Conservation (phyloP, 345 rosid species). For the Citrus cavaleriei region DNA sequence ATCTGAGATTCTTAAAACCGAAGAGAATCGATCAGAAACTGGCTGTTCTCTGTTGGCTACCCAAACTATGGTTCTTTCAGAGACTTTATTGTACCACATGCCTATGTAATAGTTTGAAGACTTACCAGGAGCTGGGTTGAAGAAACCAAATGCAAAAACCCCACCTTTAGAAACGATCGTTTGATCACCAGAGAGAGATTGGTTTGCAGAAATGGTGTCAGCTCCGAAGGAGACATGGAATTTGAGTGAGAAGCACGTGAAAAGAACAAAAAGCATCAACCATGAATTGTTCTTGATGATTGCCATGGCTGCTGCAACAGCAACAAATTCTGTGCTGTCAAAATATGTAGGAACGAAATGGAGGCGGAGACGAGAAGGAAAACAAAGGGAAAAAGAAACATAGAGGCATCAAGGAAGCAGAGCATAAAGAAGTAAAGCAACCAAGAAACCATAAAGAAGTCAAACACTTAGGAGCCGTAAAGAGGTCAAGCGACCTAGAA, state of each 20-base stretch:
- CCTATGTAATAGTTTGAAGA: conserved; percentile 65
- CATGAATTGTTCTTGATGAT: conserved; percentile 9
- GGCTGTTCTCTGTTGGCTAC: conserved; percentile 71
- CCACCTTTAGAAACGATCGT: conserved; percentile 47
- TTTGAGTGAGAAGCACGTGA: conserved; percentile 23
- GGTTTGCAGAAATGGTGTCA: conserved; percentile 46
- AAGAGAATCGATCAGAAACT: conserved; percentile 34
- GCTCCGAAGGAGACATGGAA: conserved; percentile 34
- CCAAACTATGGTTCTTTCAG: conserved; percentile 44
- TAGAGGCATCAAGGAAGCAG: too few species aligned
- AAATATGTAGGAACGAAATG: background rate
- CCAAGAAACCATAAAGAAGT: too few species aligned
- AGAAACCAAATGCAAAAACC: conserved; percentile 61
- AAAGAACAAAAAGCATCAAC: conserved; percentile 20
- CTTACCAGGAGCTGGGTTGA: conserved; percentile 33
- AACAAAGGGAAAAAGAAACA: too few species aligned
- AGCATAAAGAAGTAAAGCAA: too few species aligned
- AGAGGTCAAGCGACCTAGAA: too few species aligned
- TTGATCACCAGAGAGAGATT: conserved; percentile 54
- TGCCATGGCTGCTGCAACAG: conserved; percentile 3
- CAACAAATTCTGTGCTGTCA: background rate
- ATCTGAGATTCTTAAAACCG: conserved; percentile 44
- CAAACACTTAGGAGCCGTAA: too few species aligned
- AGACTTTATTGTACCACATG: conserved; percentile 53
- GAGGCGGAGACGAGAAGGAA: too few species aligned